phyloP scores from a whole-genome alignment of 768 basidiomycete genomes.

The Sistotremastrum niveocremeum region DNA sequence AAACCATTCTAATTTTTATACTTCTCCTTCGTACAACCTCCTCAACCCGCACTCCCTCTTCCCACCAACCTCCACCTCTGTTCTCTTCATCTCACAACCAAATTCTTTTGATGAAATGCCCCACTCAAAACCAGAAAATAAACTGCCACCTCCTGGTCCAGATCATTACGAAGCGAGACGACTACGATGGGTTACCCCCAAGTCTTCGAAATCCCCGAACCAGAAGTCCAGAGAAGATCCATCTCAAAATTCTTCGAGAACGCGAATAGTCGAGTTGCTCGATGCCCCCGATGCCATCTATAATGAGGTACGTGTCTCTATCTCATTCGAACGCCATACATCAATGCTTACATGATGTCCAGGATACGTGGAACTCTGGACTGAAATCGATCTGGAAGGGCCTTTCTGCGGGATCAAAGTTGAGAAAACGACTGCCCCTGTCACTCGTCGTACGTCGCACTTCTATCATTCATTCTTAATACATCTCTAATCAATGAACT shows the following conservation, averaged over 20 bases:
- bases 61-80: too few relatives aligned
- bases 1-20: too few relatives aligned
- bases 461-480: background rate
- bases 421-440: slow-evolving; percentile 53
- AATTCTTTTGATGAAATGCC: too few relatives aligned
- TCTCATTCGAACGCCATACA: too few relatives aligned
- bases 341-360: too few relatives aligned
- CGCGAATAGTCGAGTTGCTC: slow-evolving; percentile 37
- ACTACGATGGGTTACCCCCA: slow-evolving; percentile 40
- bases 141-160: slow-evolving; percentile 50
- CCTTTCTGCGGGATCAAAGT: slow-evolving; percentile 40
- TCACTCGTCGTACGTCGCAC: slow-evolving; percentile 38
- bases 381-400: slow-evolving; percentile 52
- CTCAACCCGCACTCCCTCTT: too few relatives aligned
- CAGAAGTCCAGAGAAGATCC: background rate
- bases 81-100: background rate
- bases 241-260: slow-evolving; percentile 7
- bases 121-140: too few relatives aligned
- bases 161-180: slow-evolving; percentile 50
- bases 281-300: slow-evolving; percentile 31
- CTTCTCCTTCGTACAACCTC: too few relatives aligned
- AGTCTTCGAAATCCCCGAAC: slow-evolving; percentile 10
- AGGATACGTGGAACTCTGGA: slow-evolving; percentile 38
- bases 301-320: slow-evolving; percentile 18
- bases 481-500: too few relatives aligned